These are phyloP conservation scores for Pisolithus marmoratus DNA, from an alignment of 768 basidiomycete genomes.

Conservation along the genomic window DNA sequence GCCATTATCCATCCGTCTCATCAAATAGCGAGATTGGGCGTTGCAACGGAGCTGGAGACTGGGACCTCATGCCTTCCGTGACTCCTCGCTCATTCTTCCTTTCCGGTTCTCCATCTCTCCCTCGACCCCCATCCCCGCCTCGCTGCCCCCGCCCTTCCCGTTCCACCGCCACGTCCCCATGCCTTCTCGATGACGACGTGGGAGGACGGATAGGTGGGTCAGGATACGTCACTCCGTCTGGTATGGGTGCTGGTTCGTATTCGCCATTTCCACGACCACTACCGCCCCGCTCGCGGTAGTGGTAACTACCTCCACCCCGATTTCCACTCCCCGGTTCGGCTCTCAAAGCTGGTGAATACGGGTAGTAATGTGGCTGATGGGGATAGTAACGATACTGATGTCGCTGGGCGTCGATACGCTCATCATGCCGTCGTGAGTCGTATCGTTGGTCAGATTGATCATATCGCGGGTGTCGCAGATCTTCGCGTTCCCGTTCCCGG, in stretches of 20 bases:
- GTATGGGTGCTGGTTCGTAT: constrained; percentile 24
- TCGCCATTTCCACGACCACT: constrained; percentile 6
- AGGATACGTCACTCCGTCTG: constrained; percentile 22
- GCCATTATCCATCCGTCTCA: neutral
- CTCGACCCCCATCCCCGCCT: neutral
- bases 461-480: too few species aligned
- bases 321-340: constrained; percentile 8
- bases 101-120: neutral
- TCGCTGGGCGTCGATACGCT: neutral
- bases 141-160: neutral
- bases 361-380: neutral
- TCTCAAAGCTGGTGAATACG: constrained; percentile 4
- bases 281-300: too few species aligned
- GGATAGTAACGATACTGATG: neutral
- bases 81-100: constrained; percentile 5
- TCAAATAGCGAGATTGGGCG: constrained; percentile 29
- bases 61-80: constrained; percentile 9
- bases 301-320: too few species aligned
- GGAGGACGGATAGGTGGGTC: constrained; percentile 19
- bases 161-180: neutral
- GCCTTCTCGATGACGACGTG: constrained; percentile 18
- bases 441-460: too few species aligned
- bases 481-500: neutral
- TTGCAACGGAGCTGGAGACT: constrained; percentile 23
- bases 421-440: too few species aligned